A percentile compares a stretch with the other conserved stretches of the same genome.
phyloP scores from a whole-genome alignment of 1,139 yeast genomes.

The Geotrichum australiense region DNA sequence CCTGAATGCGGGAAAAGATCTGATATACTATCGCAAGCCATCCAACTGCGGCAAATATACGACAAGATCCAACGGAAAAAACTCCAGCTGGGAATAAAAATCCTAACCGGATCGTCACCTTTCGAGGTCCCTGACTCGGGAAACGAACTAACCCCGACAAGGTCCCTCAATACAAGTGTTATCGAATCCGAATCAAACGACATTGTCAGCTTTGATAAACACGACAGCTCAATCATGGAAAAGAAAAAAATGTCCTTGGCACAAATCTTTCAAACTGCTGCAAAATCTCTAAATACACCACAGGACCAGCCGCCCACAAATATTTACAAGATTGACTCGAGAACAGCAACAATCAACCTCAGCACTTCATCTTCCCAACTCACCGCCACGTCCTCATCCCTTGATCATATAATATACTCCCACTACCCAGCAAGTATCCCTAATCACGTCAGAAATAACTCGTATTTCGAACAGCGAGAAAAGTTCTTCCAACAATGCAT shows the following conservation, averaged over 20 bases:
- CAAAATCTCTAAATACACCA: slow-evolving; percentile 6
- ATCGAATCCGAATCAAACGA: too few species aligned
- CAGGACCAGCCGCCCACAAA: slow-evolving; percentile 6
- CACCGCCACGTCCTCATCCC: background rate
- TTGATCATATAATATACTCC: slow-evolving; percentile 1
- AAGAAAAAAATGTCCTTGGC: slow-evolving; percentile 18
- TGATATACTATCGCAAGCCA: slow-evolving; percentile 14
- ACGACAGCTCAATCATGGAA: background rate
- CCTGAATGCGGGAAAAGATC: slow-evolving; percentile 11
- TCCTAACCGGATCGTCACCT: slow-evolving; percentile 12
- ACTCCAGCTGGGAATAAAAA: slow-evolving; percentile 12
- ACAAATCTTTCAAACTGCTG: slow-evolving; percentile 20
- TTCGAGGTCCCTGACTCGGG: too few species aligned
- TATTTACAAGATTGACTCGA: slow-evolving; percentile 12
- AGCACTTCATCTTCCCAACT: slow-evolving; percentile 9
- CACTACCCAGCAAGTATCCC: background rate
- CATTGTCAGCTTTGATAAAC: background rate
- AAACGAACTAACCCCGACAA: too few species aligned
- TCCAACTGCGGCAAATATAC: slow-evolving; percentile 9
- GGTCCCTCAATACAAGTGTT: too few species aligned
- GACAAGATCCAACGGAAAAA: slow-evolving; percentile 8
- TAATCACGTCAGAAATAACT: background rate
- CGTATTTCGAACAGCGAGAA: slow-evolving; percentile 25
- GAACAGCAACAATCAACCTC: slow-evolving; percentile 9
- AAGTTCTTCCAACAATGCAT: slow-evolving; percentile 61